Evolutionary conservation across 805 yeast species (phyloP), one percentile per base, ranked within the genome.

Genomic region (Cyberlindnera veronae): DNA sequence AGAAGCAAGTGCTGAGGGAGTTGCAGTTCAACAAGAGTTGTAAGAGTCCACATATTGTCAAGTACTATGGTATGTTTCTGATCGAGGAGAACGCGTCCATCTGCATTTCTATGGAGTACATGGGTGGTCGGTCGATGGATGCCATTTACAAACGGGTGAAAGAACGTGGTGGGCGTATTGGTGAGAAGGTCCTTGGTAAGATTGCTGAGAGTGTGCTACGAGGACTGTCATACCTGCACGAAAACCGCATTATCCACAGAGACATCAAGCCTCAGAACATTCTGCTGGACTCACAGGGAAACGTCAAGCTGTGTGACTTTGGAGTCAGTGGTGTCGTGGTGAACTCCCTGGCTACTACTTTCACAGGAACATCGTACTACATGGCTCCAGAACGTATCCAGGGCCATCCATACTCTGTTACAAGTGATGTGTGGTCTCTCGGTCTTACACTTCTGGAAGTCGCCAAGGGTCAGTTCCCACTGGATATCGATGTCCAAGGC

Each of bases 341-440:
- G 23, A 84, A 93, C 61, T 88, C 96, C 0, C 68, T 93, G 34
- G 98, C 98, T 1, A 87, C 96, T 1, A 93, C 99, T 0, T 93
- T 90, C 58, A 93, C 96, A 0, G 99, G 99, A 2, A 93, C 99
- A 0, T 90, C 95, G 10, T 91, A 87, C 60, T 93, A 93, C 62
- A 93, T 93, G 99, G 98, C 99, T 0, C 99, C 99, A 0, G 99
- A 93, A 62, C 74, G 99, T 53, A 91, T 93, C 37, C 86, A 86
- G 67, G 97, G 96, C 21, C 91, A 88, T 57, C 93, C 96, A 1
- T 93, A 93, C 58, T 84, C 95, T 10, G 96, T 91, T 3, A 86
- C 95, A 4, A 82, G 95, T 54, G 99, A 93, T 60, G 91, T 93
- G 13, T 93, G 99, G 99, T 89, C 97, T 1, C 65, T 93, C 23